Percentiles rank a stretch among this genome's conserved stretches.
Evolutionary conservation across 129 eudicot genomes (phyloP).

Genomic region (Arctium minus): DNA sequence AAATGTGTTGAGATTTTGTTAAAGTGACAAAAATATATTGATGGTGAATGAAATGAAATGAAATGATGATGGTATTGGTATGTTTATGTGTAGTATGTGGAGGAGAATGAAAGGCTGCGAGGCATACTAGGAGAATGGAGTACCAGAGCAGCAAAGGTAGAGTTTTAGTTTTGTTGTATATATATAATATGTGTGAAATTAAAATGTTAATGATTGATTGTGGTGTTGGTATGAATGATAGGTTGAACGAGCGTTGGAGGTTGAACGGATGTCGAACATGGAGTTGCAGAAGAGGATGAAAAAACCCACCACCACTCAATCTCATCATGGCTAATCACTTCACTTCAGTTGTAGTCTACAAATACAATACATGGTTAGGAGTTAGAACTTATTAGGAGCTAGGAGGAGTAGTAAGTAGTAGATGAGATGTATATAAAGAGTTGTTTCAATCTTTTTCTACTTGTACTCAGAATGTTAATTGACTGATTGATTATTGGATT

Average conservation of each 20-base stretch:
- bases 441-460: not conserved
- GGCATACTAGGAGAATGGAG: conserved; percentile 17
- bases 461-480: too few species aligned
- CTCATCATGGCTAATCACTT: not conserved
- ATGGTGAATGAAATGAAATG: not conserved
- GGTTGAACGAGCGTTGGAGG: conserved; percentile 60
- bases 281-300: conserved; percentile 59
- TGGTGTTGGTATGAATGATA: not conserved
- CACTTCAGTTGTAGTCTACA: not conserved
- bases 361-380: not conserved
- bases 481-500: too few species aligned
- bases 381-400: not conserved
- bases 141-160: conserved; percentile 5
- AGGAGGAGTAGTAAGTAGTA: not conserved
- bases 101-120: conserved; percentile 18
- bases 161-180: not conserved
- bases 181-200: too few species aligned
- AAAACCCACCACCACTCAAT: conserved; percentile 11
- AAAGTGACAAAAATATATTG: not conserved
- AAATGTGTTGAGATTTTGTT: not conserved
- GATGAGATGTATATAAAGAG: not conserved
- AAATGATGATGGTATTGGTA: not conserved
- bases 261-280: conserved; percentile 53
- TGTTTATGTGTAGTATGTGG: conserved; percentile 8
- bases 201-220: not conserved